Evolutionary conservation across 345 rosid genomes (phyloP).

Genomic region (Erucastrum elatum): DNA sequence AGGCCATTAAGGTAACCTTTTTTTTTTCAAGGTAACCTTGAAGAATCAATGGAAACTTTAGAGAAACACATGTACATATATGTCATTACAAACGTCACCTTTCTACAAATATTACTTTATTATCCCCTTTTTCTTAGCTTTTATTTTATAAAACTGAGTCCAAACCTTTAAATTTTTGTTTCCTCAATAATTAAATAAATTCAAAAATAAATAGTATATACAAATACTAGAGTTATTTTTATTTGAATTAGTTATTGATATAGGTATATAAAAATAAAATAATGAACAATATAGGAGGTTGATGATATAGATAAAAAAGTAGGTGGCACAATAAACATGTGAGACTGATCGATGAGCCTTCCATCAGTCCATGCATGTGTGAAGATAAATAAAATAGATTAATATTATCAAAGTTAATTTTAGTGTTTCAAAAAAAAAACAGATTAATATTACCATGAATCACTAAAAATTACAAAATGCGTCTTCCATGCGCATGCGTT

Average conservation of each 20-base stretch:
- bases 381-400: too few species aligned
- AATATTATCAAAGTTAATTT: too few species aligned
- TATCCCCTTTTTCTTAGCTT: neutral
- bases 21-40: neutral
- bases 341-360: neutral
- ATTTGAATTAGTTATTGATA: neutral
- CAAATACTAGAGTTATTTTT: neutral
- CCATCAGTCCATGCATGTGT: too few species aligned
- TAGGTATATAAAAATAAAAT: neutral
- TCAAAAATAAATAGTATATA: neutral
- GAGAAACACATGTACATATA: neutral
- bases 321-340: neutral
- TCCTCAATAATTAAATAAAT: neutral
- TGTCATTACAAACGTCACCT: slow-evolving; percentile 39
- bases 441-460: too few species aligned
- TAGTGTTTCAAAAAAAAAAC: too few species aligned
- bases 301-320: slow-evolving; percentile 12
- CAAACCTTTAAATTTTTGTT: neutral
- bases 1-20: neutral
- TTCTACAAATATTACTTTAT: neutral
- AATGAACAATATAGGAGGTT: neutral
- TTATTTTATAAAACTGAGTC: neutral
- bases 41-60: neutral
- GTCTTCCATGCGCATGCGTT: neutral
- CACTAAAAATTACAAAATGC: neutral